These are phyloP conservation scores for Cardamine chenopodiifolia DNA, from an alignment of 345 rosid species.

Conservation along the genomic window DNA sequence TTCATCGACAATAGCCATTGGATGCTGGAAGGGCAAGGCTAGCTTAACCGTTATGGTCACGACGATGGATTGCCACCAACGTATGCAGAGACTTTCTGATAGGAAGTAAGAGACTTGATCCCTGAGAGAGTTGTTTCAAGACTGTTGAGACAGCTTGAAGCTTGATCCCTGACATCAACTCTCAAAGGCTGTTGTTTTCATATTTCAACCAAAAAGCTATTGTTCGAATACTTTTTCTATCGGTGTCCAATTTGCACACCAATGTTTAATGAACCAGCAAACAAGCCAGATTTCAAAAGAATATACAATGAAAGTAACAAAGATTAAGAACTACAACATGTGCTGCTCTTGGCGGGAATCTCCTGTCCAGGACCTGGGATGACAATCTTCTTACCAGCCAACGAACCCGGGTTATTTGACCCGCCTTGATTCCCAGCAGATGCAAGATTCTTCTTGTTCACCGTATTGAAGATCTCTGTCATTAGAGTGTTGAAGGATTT, in stretches of 20 bases:
- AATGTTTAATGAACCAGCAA: conserved; percentile 31
- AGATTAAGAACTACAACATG: conserved; percentile 62
- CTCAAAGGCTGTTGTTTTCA: conserved; percentile 17
- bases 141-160: neutral
- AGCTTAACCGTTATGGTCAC: conserved; percentile 88
- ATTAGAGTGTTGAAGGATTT: conserved; percentile 67
- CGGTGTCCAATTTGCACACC: conserved; percentile 38
- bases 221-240: conserved; percentile 27
- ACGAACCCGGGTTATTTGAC: conserved; percentile 54
- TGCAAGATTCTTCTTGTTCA: conserved; percentile 75
- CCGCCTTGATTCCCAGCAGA: conserved; percentile 58
- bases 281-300: conserved; percentile 35
- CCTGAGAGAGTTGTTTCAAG: too few species aligned
- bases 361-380: conserved; percentile 75
- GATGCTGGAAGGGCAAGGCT: conserved; percentile 90
- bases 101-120: conserved; percentile 23
- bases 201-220: conserved; percentile 23
- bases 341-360: conserved; percentile 56
- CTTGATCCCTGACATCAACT: neutral
- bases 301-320: conserved; percentile 33
- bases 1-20: conserved; percentile 70
- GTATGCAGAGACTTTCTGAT: conserved; percentile 63
- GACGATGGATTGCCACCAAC: conserved; percentile 77
- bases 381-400: conserved; percentile 70
- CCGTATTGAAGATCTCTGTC: conserved; percentile 69